phyloP scores from a whole-genome alignment of 2,329 filamentous ascomycete species.

The Alternaria novae-zelandiae region DNA sequence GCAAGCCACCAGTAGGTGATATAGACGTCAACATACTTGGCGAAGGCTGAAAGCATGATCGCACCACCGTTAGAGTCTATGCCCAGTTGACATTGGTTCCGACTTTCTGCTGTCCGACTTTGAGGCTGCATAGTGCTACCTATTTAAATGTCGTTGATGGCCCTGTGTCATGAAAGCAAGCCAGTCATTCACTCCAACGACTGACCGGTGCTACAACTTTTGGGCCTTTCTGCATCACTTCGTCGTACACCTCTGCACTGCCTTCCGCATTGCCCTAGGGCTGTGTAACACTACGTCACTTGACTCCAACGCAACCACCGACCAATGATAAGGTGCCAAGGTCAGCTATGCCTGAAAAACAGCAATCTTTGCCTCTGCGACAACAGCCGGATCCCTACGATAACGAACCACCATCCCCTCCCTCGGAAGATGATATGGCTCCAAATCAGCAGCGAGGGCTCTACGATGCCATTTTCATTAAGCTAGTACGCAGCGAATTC shows the following conservation, averaged over 20 bases:
- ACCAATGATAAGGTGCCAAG: no score
- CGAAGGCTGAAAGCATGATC: not conserved
- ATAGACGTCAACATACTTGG: not conserved
- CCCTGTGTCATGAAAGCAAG: not conserved
- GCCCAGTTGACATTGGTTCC: not conserved
- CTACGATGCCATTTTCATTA: not conserved
- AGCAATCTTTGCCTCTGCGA: no score
- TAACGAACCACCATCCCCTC: no score
- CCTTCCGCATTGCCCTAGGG: not conserved
- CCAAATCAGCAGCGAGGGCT: not conserved
- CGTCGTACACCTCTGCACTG: no score
- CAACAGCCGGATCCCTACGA: no score
- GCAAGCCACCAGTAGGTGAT: not conserved
- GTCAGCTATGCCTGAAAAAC: no score
- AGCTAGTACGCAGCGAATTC: not conserved
- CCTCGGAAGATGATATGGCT: not conserved
- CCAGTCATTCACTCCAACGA: not conserved
- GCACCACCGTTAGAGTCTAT: not conserved
- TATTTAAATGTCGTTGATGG: not conserved
- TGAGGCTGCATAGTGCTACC: not conserved
- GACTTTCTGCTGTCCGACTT: not conserved
- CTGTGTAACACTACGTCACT: not conserved
- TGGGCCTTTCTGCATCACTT: no score
- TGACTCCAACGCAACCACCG: no score
- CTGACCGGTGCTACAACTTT: not conserved